Base-by-base conservation (phyloP, 1,284 basidiomycete species). In the Pascua sp. region DNA sequence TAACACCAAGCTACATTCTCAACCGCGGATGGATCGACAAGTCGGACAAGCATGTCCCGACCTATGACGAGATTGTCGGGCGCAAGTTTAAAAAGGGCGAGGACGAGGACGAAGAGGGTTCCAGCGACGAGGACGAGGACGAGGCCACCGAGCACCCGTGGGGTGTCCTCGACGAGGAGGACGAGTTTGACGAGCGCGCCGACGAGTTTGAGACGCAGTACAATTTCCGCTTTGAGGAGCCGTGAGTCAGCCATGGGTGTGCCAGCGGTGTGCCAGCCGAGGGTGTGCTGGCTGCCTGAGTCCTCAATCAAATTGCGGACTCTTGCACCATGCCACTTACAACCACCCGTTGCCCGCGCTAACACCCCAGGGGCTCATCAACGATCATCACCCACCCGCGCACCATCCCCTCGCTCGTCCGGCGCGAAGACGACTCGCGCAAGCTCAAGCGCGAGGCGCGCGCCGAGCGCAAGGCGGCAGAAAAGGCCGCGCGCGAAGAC, bases 1-100 rank as follows among this genome's bases (percentile, higher is more conserved):
- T 50, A 39, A 51, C 50, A 0, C 1, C 62, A 32, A 95, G 92
- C 75, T 97, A 95, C 75, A 95, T 97, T 61, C 80, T 95, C 17
- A 92, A 93, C 73, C 89, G 93, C 42, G 93, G 93, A 1, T 97
- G 93, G 93, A 86, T 97, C 56, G 93, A 96, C 76, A 84, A 83
- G 51, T 81, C 85, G 4, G 78, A 81, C 10, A 80, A 83, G 24
- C 86, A 85, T 55, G 79, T 92, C 5, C 91, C 91, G 7, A 93
- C 91, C 0, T 92, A 92, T 74, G 79, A 84, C 47, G 90, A 94
- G 72, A 80, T 94, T 41, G 86, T 87, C 13, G 70, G 67, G 7
- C 53, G 57, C 42, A 53, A 42, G 41, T 47, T 42, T 8, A 51
- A 38, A 24, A 49, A 63, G 32, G 50, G 50, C 3, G 51, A 52